Evolutionary conservation across 2,329 filamentous ascomycete species (phyloP), one percentile per base, ranked within the genome.

Genomic region (Taxawa tesnikishii): DNA sequence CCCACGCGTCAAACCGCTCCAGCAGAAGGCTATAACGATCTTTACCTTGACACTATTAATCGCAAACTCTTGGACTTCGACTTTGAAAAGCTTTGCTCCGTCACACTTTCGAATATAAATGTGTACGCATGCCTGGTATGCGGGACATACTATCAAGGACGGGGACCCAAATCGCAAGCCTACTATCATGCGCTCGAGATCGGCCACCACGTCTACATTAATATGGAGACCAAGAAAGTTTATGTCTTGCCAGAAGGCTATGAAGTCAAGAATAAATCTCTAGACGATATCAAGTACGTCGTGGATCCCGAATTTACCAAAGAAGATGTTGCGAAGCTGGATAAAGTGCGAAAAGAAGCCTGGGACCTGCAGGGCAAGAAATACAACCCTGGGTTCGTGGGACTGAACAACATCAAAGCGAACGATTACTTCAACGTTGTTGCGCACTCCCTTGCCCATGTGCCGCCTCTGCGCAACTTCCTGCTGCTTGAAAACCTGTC

Each of bases 321-420:
- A 48, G 68, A 73, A 25, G 83, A 96, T 49, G 87, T 96, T 18
- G 68, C 74, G 47, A 74, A 75, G 47, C 62, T 96, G 43, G 90
- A 96, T 59, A 76, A 65, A 48, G 66, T 67, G 43, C 62, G 65
- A 32, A 67, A 68, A 49, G 67, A 63, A 12, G 73, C 75, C 27
- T 85, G 79, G 70, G 88, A 93, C 48, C 68, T 96, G 26, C 67
- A 68, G 30, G 84, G 84, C 41, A 83, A 80, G 56, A 75, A 81
- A 53, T 98, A 98, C 59, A 79, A 79, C 43, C 90, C 90, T 13
- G 88, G 90, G 5, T 98, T 87, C 53, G 84, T 98, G 39, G 90
- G 90, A 43, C 92, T 98, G 83, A 98, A 98, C 68, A 98, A 98
- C 60, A 94, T 98, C 68, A 98, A 98, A 59, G 84, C 90, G 37